Percentiles rank a stretch among this genome's conserved stretches.
phyloP scores from a whole-genome alignment of 805 yeast genomes.

The Candida vartiovaarae region DNA sequence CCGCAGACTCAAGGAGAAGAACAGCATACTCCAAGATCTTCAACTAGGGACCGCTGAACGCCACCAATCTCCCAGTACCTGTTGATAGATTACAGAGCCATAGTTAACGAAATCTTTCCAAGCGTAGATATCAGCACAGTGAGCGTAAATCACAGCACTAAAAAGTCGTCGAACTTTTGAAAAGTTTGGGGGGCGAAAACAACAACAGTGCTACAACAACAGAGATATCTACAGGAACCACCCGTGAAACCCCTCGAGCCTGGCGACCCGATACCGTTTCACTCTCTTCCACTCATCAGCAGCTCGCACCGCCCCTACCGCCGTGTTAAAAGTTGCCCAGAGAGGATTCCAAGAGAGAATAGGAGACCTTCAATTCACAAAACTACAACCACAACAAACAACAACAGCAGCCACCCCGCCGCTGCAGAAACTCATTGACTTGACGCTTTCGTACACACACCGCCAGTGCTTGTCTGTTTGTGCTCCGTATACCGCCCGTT shows the following conservation, averaged over 20 bases:
- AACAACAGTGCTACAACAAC: neutral
- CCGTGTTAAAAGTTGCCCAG: too few relatives aligned
- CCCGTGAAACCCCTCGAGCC: neutral
- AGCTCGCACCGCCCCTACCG: too few relatives aligned
- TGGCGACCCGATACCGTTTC: neutral
- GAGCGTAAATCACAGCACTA: slow-evolving; percentile 7
- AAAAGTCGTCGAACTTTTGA: slow-evolving; percentile 1
- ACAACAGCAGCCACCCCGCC: neutral
- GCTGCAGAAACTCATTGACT: neutral
- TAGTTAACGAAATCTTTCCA: neutral
- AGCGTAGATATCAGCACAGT: slow-evolving; percentile 10
- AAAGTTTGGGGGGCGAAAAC: slow-evolving; percentile 1
- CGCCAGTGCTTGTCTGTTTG: neutral
- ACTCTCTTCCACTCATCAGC: neutral
- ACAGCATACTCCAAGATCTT: slow-evolving; percentile 71
- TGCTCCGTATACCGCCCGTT: too few relatives aligned
- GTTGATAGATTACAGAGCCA: neutral
- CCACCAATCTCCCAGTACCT: neutral
- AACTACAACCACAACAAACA: neutral
- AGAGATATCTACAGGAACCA: neutral
- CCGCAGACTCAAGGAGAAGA: slow-evolving; percentile 63
- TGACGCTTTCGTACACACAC: neutral
- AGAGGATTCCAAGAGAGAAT: too few relatives aligned
- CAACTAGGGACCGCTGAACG: slow-evolving; percentile 9
- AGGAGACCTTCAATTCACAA: too few relatives aligned